Base-by-base conservation (phyloP, 108 stramenopile species). In the Nitzschia palea region DNA sequence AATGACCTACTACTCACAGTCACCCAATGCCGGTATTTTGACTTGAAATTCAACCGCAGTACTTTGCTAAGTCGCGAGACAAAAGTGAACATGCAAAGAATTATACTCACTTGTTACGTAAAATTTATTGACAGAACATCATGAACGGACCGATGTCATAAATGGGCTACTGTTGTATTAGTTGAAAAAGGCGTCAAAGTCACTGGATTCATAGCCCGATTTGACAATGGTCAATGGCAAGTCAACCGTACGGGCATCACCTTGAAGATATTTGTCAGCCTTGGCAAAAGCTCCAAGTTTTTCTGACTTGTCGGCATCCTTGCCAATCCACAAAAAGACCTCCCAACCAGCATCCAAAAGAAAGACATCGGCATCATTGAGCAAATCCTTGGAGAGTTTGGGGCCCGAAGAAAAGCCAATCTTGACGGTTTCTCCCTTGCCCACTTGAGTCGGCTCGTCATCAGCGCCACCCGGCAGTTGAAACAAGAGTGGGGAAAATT, bases 251-350 rank as follows among this genome's bases (percentile, higher is more conserved):
- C 80, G 75, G 14, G 70, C 43, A 37, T 81, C 74, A 35, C 23
- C 62, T 31, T 65, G 65, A 66, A 56, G 28, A 47, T 75, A 81
- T 18, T 35, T 47, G 43, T 81, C 80, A 17, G 71, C 80, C 14
- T 45, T 51, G 44, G 56, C 62, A 74, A 93, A 84, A 31, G 88
- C 90, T 51, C 72, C 81, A 37, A 86, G 63, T 68, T 90, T 90
- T 64, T 91, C 94, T 40, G 59, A 61, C 27, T 58, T 55, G 23
- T 78, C 74, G 17, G 90, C 78, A 4, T 66, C 80, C 55, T 78
- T 84, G 2, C 95, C 95, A 47, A 93, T 67, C 90, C 90, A 96
- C 28, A 90, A 48, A 71, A 78, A 91, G 20, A 91, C 45, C 43
- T 86, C 74, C 70, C 68, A 75, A 27, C 88, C 89, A 43, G 77